phyloP scores from a whole-genome alignment of 768 basidiomycete genomes.

The Suillus placidus region DNA sequence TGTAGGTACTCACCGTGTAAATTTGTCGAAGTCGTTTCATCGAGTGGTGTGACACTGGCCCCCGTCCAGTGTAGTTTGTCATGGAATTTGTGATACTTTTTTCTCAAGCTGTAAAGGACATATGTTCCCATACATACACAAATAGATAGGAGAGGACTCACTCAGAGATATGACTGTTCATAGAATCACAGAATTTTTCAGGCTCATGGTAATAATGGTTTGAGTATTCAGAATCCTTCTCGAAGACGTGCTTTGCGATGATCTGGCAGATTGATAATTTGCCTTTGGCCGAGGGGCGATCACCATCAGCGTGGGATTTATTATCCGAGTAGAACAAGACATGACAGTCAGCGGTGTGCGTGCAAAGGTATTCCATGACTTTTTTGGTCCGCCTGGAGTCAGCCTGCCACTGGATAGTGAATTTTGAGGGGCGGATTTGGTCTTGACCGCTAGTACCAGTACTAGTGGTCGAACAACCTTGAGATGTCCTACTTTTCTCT shows the following conservation, averaged over 20 bases:
- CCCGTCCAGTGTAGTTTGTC: background rate
- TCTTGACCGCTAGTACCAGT: background rate
- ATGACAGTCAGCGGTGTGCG: too few relatives aligned
- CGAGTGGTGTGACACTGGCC: background rate
- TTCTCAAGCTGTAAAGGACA: background rate
- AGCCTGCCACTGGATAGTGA: too few relatives aligned
- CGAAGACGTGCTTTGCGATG: slow-evolving; percentile 2
- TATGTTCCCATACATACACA: background rate
- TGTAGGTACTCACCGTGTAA: background rate
- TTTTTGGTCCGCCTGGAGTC: too few relatives aligned
- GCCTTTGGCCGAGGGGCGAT: background rate
- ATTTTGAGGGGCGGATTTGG: too few relatives aligned
- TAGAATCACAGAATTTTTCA: background rate
- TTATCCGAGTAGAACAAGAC: slow-evolving; percentile 2
- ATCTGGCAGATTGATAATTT: background rate
- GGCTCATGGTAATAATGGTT: background rate
- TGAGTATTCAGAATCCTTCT: background rate
- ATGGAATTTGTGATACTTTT: background rate
- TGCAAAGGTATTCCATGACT: too few relatives aligned
- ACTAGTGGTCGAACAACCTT: background rate
- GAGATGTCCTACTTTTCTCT: background rate
- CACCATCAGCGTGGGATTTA: background rate
- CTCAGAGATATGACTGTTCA: slow-evolving; percentile 1
- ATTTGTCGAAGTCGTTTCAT: background rate
- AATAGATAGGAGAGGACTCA: background rate